Evolutionary conservation across 805 yeast species (phyloP), one percentile per base, ranked within the genome.

Genomic region (Cyberlindnera galapagoensis): DNA sequence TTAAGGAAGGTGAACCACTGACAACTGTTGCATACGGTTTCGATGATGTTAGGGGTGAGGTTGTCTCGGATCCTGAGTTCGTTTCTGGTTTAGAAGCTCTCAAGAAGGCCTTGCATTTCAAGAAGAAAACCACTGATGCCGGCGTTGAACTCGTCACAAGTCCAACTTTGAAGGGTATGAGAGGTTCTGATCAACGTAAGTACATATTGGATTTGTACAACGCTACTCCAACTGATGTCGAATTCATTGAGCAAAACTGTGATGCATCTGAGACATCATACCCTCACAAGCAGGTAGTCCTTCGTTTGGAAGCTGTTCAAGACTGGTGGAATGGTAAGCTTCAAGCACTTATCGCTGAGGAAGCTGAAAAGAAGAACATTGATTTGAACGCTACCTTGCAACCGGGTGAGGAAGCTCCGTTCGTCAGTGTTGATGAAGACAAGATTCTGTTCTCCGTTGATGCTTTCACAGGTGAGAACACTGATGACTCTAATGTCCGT

Each of bases 221-320:
- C 49, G 65, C 88, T 11, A 73, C 94, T 11, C 97, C 97, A 22
- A 63, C 81, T 31, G 98, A 90, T 60, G 67, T 87, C 36, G 74
- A 69, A 38, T 88, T 88, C 51, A 69, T 74, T 34, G 88, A 80
- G 36, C 57, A 62, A n/a, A 49, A 76, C 52, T 72, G 43, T 44
- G 69, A 65, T 40, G 60, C 56, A 3, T 40, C 54, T 6, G 67
- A 56, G n/a, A 49, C 51, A 22, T 57, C 62, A 5, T 88, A 87
- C 53, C 95, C 96, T 12, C 96, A 86, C 52, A 72, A 74, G 42
- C 84, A 86, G 58, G 67, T 82, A 10, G 71, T 82, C 17, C 51
- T 90, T 27, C 78, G 97, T 61, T 77, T 76, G 43, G 97, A 90
- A 60, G 92, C 95, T 12, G 75, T 90, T 29, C 90, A 79, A 45